Percentiles rank a stretch among this genome's conserved stretches.
Conservation (phyloP, 1,284 basidiomycete species). For the Exobasidium cylindrosporum region DNA sequence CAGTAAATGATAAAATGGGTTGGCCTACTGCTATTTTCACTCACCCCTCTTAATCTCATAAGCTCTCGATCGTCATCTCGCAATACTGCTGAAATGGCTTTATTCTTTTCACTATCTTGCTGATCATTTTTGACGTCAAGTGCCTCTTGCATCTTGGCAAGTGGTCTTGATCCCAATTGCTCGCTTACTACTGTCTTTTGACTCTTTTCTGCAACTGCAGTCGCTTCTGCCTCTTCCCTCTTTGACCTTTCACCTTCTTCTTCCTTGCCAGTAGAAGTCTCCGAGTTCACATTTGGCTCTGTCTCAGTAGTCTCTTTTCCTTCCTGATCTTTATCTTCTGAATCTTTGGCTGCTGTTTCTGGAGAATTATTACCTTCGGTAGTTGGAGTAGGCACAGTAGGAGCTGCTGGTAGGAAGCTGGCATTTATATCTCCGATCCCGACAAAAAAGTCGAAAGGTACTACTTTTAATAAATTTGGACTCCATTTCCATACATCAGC, state of each 20-base stretch:
- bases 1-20: conserved; percentile 4
- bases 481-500: conserved; percentile 94
- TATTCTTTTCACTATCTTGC: conserved; percentile 1
- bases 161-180: conserved; percentile 77
- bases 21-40: conserved; percentile 50
- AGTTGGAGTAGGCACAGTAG: conserved; percentile 22
- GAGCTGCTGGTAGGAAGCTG: conserved; percentile 74
- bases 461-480: conserved; percentile 91
- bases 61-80: conserved; percentile 87
- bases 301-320: not conserved
- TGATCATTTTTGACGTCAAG: conserved; percentile 27
- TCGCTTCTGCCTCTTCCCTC: conserved; percentile 12
- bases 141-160: conserved; percentile 79
- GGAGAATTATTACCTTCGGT: conserved; percentile 11
- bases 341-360: not conserved
- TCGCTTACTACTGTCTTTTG: conserved; percentile 64
- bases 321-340: conserved; percentile 1
- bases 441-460: conserved; percentile 95
- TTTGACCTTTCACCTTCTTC: conserved; percentile 7
- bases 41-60: conserved; percentile 66
- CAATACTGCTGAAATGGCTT: conserved; percentile 63
- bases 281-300: not conserved
- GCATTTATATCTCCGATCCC: conserved; percentile 99
- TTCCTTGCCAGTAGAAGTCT: not conserved
- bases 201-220: conserved; percentile 38